Base-by-base conservation (phyloP, 2,329 filamentous ascomycete species). In the Venturia effusa region DNA sequence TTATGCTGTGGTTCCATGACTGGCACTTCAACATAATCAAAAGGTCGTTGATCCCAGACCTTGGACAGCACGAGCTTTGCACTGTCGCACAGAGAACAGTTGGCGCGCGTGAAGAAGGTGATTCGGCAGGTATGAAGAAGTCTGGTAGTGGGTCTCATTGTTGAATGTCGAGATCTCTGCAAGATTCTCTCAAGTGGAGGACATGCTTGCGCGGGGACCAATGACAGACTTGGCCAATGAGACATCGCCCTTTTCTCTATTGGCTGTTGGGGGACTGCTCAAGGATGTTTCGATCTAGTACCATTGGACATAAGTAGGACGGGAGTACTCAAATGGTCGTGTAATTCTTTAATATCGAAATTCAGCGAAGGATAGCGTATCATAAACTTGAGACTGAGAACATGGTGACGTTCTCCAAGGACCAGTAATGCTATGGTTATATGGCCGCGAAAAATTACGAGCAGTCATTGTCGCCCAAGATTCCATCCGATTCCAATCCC, bases 21-120 rank as follows among this genome's bases (percentile, higher is more conserved):
- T 71, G 92, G 81, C 66, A 90, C 79, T 73, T 92, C 88, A 8
- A 79, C 78, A 73, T 85, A 91, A 22, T 80, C 80, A 73, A 92
- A 90, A 0, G 86, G 86, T 32, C 86, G 78, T 34, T 77, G 74
- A 64, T 88, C 83, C 82, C 84, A 88, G 10, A 92, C 87, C 11
- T 84, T 78, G 3, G 85, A 86, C 30, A 93, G 78, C 1, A 88
- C 86, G 7, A 79, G 78, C 71, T 87, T 89, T 6, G 88, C 89
- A 61, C 86, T 80, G 27, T 80, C 79, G 71, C 89, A 93, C 3
- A 93, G 80, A 0, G 84, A 84, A 73, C 89, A 93, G 66, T 86
- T 86, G 41, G 84, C 78, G 51, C 89, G 83, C 2, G 86, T 90
- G 74, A 92, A 92, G 39, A 92, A 79, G 0, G 89, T 92, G 70